A percentile compares a stretch with the other conserved stretches of the same genome.
Evolutionary conservation across 2,329 filamentous ascomycete genomes (phyloP).

Genomic region (Aspergillus candidus): DNA sequence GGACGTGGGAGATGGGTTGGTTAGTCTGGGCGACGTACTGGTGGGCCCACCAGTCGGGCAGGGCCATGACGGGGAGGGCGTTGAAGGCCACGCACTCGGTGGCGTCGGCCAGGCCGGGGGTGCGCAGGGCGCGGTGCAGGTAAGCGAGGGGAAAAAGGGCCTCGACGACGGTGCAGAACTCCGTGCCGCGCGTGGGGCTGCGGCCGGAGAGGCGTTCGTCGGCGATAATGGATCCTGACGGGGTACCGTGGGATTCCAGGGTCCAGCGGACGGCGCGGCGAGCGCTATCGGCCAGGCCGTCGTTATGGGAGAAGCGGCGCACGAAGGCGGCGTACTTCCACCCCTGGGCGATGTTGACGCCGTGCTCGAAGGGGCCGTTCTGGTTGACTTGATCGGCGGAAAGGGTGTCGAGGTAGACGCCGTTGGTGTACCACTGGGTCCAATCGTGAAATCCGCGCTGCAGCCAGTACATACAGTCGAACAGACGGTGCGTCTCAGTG

Average conservation of each 20-base stretch:
- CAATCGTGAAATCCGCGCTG: slow-evolving; percentile 28
- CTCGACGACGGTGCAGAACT: slow-evolving; percentile 50
- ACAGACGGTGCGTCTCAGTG: slow-evolving; percentile 32
- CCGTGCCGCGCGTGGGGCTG: slow-evolving; percentile 40
- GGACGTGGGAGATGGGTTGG: slow-evolving; percentile 44
- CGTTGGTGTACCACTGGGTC: slow-evolving; percentile 36
- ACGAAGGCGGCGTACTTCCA: slow-evolving; percentile 44
- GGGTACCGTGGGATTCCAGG: slow-evolving; percentile 43
- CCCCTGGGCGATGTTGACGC: slow-evolving; percentile 45
- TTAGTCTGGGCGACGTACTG: slow-evolving; percentile 53
- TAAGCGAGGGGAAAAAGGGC: slow-evolving; percentile 48
- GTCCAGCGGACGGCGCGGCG: slow-evolving; percentile 44
- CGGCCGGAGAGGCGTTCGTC: slow-evolving; percentile 46
- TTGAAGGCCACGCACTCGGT: slow-evolving; percentile 51
- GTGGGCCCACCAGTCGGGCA: slow-evolving; percentile 51
- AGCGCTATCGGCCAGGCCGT: slow-evolving; percentile 36
- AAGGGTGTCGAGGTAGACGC: slow-evolving; percentile 31
- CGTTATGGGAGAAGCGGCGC: slow-evolving; percentile 42
- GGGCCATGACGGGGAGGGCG: slow-evolving; percentile 47
- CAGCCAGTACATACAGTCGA: slow-evolving; percentile 39
- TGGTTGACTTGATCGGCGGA: slow-evolving; percentile 24
- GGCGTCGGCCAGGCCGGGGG: slow-evolving; percentile 46
- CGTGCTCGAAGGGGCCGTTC: slow-evolving; percentile 40
- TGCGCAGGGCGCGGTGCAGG: slow-evolving; percentile 46
- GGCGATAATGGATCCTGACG: slow-evolving; percentile 45